Evolutionary conservation across 164 flowering plant species (phyloP).

Genomic region (Umbilicus rupestris): DNA sequence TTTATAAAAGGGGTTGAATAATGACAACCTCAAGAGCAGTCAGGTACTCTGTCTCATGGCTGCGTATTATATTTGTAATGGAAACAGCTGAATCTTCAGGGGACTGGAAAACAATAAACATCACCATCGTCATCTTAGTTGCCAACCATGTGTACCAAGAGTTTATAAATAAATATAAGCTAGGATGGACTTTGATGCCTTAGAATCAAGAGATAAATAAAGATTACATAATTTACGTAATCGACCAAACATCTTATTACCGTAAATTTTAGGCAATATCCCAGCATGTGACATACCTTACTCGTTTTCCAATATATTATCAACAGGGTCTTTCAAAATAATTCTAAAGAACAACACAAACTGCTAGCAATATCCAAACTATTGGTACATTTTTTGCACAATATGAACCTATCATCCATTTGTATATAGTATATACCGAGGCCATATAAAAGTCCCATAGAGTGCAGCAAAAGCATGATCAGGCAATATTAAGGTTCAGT

Average conservation of each 20-base stretch:
- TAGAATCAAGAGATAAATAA: no score
- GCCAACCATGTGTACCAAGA: no score
- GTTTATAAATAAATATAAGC: no score
- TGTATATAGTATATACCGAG: neutral
- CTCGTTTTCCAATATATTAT: neutral
- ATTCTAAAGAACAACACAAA: neutral
- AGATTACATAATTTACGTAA: neutral
- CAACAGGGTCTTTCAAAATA: neutral
- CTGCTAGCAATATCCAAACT: neutral
- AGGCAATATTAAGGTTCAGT: neutral
- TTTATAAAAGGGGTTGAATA: neutral
- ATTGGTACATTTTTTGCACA: neutral
- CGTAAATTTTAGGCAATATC: neutral
- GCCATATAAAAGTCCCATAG: neutral
- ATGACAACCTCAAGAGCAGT: conserved; percentile 66
- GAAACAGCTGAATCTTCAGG: conserved; percentile 73
- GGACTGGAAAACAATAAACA: conserved; percentile 32
- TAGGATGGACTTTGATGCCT: no score
- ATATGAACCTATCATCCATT: neutral
- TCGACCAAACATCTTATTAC: neutral
- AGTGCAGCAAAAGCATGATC: neutral
- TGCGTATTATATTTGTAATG: conserved; percentile 65
- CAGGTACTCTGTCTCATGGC: conserved; percentile 86
- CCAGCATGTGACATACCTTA: neutral
- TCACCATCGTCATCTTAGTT: neutral